Conservation (phyloP, 257 asterid genomes). For the Cruciata laevipes region DNA sequence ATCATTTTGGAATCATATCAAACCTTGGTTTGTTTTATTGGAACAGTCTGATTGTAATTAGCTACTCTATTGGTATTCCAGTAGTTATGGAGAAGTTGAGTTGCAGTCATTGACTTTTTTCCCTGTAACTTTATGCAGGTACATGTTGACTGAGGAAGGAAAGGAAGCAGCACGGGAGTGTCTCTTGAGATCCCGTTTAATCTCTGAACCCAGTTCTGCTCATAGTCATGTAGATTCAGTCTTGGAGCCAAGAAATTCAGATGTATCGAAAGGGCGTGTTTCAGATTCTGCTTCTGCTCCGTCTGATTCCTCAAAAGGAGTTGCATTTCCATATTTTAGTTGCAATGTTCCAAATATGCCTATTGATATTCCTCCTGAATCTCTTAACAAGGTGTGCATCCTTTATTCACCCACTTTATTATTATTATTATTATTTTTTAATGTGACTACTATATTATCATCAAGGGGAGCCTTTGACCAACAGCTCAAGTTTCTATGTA, state of each 20-base stretch:
- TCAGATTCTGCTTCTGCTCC: conserved; percentile 29
- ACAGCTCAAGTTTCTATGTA: neutral
- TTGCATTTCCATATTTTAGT: conserved; percentile 24
- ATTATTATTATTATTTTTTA: conserved; percentile 8
- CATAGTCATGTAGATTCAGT: conserved; percentile 23
- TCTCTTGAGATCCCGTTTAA: conserved; percentile 64
- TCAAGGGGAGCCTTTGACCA: neutral
- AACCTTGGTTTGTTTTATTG: neutral
- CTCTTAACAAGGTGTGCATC: conserved; percentile 49
- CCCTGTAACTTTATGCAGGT: conserved; percentile 35
- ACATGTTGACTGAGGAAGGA: conserved; percentile 95
- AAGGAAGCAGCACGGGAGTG: conserved; percentile 78
- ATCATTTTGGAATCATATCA: neutral
- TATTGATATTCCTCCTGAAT: conserved; percentile 47
- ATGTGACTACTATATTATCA: neutral
- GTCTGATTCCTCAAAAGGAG: conserved; percentile 29
- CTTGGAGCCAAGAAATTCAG: conserved; percentile 29
- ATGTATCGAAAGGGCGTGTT: conserved; percentile 19
- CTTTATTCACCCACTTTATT: neutral
- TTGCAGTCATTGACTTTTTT: neutral
- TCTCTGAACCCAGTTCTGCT: conserved; percentile 27
- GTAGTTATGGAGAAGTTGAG: neutral
- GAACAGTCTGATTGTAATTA: neutral
- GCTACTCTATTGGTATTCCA: neutral
- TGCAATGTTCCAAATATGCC: conserved; percentile 34